Base-by-base conservation (phyloP, 208 protist species). In the Trypanosoma avium region DNA sequence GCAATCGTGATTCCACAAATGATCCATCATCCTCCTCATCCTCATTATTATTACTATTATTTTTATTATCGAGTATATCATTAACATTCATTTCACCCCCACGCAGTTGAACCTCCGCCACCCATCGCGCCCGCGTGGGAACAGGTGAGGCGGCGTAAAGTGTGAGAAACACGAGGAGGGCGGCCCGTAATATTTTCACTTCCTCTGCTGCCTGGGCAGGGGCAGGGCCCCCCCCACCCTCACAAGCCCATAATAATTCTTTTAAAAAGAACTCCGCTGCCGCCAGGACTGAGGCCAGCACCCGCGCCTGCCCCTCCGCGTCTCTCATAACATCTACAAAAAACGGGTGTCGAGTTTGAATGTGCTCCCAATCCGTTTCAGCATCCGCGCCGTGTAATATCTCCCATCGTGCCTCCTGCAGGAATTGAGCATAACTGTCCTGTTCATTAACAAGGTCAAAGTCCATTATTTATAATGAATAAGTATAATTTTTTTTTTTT, bases 321-420 rank as follows among this genome's bases (percentile, higher is more conserved):
- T 90, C 81, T 40, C 61, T 61, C 0, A 77, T 70, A 22, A 90
- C 75, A 57, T 90, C 87, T 22, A 74, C 79, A 57, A 93, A 83
- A 30, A 88, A 81, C 7, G 70, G 59, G 48, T 93, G 70, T 42
- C 65, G 64, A 22, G 81, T 68, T 10, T 74, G 67, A 27, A 89
- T 29, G 32, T 75, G 50, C 6, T 46, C 13, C 81, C 83, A 88
- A 38, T 75, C 74, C 27, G 10, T 45, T 29, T 42, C 29, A 12
- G 36, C 33, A 32, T 59, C 43, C 21, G 42, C n/a, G 15, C 67
- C 67, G 21, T 60, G n/a, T 33, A 73, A 45, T 22, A 73, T 66
- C 0, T 66, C 59, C 29, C 29, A 50, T 24, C 42, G 52, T 4
- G 43, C 47, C 22, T 67, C 59, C 12, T 54, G 21, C n/a, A 71